Evolutionary conservation across 495 filamentous ascomycete species (phyloP), one percentile per base, ranked within the genome.

Genomic region (Hypoxylon cercidicola): DNA sequence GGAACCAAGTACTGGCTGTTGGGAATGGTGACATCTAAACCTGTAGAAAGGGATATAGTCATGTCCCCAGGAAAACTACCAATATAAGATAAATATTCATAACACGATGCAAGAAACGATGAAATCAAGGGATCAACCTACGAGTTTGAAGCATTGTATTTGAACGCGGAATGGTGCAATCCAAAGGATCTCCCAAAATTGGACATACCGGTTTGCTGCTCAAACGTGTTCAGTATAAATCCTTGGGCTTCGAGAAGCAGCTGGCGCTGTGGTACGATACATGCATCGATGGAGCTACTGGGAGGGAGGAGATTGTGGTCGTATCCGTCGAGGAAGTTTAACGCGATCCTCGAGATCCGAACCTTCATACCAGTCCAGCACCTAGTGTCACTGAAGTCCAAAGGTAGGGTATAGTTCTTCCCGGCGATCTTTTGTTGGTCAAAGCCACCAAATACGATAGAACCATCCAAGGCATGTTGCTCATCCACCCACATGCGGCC

Each of bases 371-470:
- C 75, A 12, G 68, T 74, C 44, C 60, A 52, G 58, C 76, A 79
- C 11, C 52, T 55, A 0, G 68, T 61, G 12, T 54, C 30, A 21
- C 47, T 50, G 21, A 64, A 65, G 39, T 71, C 68, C 13, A 65
- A 64, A 0, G 46, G 55, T 25, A 68, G 57, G 0, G 78, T 77
- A 20, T 71, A 58, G 19, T 77, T 77, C 4, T 37, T 39, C 2
- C 76, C 77, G 2, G 64, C 71, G 6, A 73, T 68, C 48, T 81
- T 82, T 12, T 78, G 76, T 45, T 53, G 30, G 50, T 82, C 81
- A 50, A 79, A 83, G 30, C 78, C 80, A 6, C 80, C 80, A 9
- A 82, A 68, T 10, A 82, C 75, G 11, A 80, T 37, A 5, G 43
- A 67, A 1, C 81, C 80, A 53, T 83, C 75, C 43, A 75, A 70